Evolutionary conservation across 2,329 filamentous ascomycete species (phyloP).

Genomic region (Phaeomoniella chlamydospora): DNA sequence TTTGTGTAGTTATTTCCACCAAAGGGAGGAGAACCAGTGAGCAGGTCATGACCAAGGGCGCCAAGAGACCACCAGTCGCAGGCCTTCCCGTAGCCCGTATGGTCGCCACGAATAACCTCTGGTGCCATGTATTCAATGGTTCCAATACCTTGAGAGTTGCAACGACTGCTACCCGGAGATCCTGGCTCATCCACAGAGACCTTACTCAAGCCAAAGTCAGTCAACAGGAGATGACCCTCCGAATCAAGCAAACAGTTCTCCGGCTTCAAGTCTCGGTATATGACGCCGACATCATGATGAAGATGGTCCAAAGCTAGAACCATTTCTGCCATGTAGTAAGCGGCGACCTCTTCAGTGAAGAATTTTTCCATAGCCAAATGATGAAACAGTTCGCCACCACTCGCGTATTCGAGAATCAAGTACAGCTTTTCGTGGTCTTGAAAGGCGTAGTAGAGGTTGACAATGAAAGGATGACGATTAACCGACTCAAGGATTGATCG

Average conservation of each 20-base stretch:
- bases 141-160: conserved; percentile 72
- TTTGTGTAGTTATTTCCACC: conserved; percentile 82
- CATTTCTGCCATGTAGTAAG: conserved; percentile 99
- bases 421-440: conserved; percentile 97
- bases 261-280: conserved; percentile 94
- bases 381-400: conserved; percentile 94
- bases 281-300: conserved; percentile 79
- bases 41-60: conserved; percentile 77
- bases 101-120: conserved; percentile 74
- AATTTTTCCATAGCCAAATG: conserved; percentile 87
- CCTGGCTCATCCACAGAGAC: conserved; percentile 60
- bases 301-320: conserved; percentile 85
- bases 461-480: conserved; percentile 92
- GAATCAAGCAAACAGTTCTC: conserved; percentile 92
- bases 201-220: conserved; percentile 94
- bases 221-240: conserved; percentile 83
- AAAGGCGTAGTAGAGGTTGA: conserved; percentile 96
- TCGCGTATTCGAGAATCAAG: conserved; percentile 91
- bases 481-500: conserved; percentile 88
- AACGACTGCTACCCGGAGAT: conserved; percentile 41
- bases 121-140: conserved; percentile 99
- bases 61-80: conserved; percentile 99
- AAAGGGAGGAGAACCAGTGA: conserved; percentile 88
- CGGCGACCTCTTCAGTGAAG: conserved; percentile 77
- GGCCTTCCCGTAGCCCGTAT: conserved; percentile 63